Evolutionary conservation across 345 rosid genomes (phyloP).

Genomic region (Turritis glabra): DNA sequence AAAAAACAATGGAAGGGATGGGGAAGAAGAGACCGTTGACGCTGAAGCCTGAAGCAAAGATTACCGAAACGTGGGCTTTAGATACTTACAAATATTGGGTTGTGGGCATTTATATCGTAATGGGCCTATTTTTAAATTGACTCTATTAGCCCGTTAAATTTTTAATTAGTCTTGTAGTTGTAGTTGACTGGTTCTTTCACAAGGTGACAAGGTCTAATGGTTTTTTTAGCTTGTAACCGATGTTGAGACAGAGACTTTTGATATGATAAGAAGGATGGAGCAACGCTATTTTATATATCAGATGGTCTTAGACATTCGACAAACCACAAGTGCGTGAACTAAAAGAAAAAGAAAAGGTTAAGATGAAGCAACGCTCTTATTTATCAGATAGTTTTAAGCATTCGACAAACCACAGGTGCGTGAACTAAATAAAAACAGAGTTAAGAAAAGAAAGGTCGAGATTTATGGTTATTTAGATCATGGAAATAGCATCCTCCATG

Average conservation of each 20-base stretch:
- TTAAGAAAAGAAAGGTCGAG: background rate
- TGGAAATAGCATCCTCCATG: slow-evolving; percentile 41
- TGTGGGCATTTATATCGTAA: background rate
- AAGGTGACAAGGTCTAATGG: background rate
- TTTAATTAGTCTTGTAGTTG: background rate
- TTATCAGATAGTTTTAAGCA: slow-evolving; percentile 32
- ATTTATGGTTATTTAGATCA: slow-evolving; percentile 22
- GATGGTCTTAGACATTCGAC: background rate
- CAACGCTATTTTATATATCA: background rate
- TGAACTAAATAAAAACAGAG: background rate
- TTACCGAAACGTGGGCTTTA: background rate
- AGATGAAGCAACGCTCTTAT: slow-evolving; percentile 24
- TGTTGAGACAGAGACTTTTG: background rate
- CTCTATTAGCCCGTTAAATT: background rate
- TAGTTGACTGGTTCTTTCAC: background rate
- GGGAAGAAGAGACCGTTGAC: slow-evolving; percentile 30
- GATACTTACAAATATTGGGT: background rate
- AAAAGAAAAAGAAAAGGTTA: background rate
- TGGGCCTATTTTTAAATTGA: background rate
- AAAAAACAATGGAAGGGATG: background rate
- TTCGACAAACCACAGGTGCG: slow-evolving; percentile 20
- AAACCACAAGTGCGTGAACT: slow-evolving; percentile 4
- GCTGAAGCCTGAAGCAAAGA: slow-evolving; percentile 15
- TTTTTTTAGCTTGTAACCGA: too few relatives aligned
- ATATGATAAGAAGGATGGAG: background rate